These are phyloP conservation scores for Penicillium psychrosexuale DNA, from an alignment of 2,329 filamentous ascomycete genomes.

Conservation along the genomic window DNA sequence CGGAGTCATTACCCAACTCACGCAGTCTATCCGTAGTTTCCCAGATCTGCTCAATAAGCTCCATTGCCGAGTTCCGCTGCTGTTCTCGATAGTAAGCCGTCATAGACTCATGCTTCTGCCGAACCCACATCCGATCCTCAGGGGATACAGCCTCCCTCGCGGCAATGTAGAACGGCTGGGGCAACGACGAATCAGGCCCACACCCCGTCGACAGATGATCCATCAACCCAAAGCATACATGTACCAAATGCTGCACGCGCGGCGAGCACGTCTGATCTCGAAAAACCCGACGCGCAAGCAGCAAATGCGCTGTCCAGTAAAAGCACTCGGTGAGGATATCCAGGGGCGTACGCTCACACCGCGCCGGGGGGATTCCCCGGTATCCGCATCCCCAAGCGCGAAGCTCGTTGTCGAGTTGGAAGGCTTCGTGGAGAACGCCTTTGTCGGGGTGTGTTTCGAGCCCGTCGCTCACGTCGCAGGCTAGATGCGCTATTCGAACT, in stretches of 20 bases:
- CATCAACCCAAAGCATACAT: constrained; percentile 23
- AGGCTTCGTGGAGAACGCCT: constrained; percentile 11
- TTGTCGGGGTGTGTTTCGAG: neutral
- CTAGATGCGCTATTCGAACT: constrained; percentile 20
- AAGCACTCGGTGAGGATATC: constrained; percentile 27
- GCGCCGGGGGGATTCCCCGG: neutral
- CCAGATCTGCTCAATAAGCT: constrained; percentile 22
- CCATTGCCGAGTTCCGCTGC: constrained; percentile 24
- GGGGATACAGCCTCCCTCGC: constrained; percentile 19
- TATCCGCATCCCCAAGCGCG: constrained; percentile 18
- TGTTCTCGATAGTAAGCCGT: constrained; percentile 25
- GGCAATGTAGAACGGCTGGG: constrained; percentile 24
- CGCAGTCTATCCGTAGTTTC: constrained; percentile 14
- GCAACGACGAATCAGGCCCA: constrained; percentile 24
- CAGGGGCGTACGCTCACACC: constrained; percentile 9
- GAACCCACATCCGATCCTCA: constrained; percentile 20
- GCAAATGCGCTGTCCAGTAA: constrained; percentile 24
- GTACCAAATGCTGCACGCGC: constrained; percentile 22
- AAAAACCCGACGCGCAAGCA: constrained; percentile 24
- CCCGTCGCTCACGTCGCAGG: constrained; percentile 18
- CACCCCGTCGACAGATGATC: constrained; percentile 22
- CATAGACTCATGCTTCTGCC: constrained; percentile 23
- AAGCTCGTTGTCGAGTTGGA: constrained; percentile 21
- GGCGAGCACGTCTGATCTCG: constrained; percentile 18
- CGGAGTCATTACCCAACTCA: neutral